These are phyloP conservation scores for Peterozyma toletana DNA, from an alignment of 805 yeast species.

Conservation along the genomic window DNA sequence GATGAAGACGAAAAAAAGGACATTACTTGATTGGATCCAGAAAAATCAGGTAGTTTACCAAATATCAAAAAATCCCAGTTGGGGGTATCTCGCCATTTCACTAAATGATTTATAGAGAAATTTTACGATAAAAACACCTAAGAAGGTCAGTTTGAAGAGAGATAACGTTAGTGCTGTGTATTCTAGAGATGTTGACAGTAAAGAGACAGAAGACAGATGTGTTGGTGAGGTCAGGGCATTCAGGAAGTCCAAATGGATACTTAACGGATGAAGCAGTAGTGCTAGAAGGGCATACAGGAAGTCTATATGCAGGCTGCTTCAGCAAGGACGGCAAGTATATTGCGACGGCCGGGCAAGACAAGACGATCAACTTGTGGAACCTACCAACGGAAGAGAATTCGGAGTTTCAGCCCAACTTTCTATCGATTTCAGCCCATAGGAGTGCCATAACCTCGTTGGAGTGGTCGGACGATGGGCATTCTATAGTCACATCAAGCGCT, in stretches of 20 bases:
- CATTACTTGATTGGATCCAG: not conserved
- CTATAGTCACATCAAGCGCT: slow-evolving; percentile 47
- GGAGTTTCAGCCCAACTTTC: slow-evolving; percentile 27
- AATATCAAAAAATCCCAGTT: too few relatives aligned
- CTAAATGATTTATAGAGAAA: too few relatives aligned
- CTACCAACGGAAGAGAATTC: slow-evolving; percentile 9
- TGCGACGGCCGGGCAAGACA: slow-evolving; percentile 62
- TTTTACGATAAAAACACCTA: too few relatives aligned
- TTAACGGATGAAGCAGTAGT: slow-evolving; percentile 19
- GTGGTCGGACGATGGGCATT: slow-evolving; percentile 42
- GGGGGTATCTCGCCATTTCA: too few relatives aligned
- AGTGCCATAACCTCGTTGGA: slow-evolving; percentile 54
- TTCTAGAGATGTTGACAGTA: too few relatives aligned
- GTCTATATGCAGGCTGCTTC: slow-evolving; percentile 45
- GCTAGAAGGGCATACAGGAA: slow-evolving; percentile 41
- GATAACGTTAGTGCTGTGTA: too few relatives aligned
- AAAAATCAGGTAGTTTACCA: not conserved
- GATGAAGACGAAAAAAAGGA: too few relatives aligned
- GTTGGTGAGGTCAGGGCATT: slow-evolving; percentile 9
- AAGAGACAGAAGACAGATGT: slow-evolving; percentile 22
- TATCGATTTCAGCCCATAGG: slow-evolving; percentile 48
- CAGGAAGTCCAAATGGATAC: not conserved
- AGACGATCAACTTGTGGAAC: slow-evolving; percentile 28
- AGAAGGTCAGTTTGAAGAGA: too few relatives aligned
- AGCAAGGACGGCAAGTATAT: slow-evolving; percentile 40